Evolutionary conservation across 305 asterid genomes (phyloP).

Genomic region (Fraxinus greggii): DNA sequence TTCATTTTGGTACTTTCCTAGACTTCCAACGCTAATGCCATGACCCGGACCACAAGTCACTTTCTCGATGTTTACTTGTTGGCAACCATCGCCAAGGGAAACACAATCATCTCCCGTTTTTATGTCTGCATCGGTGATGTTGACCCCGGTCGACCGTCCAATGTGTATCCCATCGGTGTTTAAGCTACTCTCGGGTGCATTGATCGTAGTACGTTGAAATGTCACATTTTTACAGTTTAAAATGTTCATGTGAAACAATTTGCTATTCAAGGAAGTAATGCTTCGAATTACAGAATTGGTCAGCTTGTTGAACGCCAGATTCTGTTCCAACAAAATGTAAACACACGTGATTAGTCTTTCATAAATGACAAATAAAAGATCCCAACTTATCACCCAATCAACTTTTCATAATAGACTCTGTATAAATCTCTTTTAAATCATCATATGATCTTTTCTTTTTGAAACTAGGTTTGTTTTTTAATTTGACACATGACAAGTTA

Average conservation of each 20-base stretch:
- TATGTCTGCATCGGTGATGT: conserved; percentile 17
- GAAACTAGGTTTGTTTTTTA: too few species aligned
- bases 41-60: conserved; percentile 42
- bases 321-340: conserved; percentile 14
- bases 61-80: conserved; percentile 17
- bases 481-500: too few species aligned
- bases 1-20: conserved; percentile 30
- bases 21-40: conserved; percentile 39
- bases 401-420: too few species aligned
- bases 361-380: neutral
- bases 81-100: conserved; percentile 35
- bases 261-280: conserved; percentile 29
- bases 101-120: conserved; percentile 41
- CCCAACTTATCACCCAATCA: too few species aligned
- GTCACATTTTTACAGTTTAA: conserved; percentile 27
- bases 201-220: conserved; percentile 4
- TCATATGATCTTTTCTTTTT: too few species aligned
- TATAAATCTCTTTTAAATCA: too few species aligned
- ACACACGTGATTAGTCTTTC: neutral
- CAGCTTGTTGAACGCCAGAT: conserved; percentile 18
- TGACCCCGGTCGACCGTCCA: conserved; percentile 23
- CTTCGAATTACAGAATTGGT: conserved; percentile 22
- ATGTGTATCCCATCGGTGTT: conserved; percentile 45
- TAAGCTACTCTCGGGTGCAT: conserved; percentile 28
- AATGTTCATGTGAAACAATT: conserved; percentile 33